Percentiles rank a stretch among this genome's conserved stretches.
Evolutionary conservation across 1,139 yeast species (phyloP).

Genomic region (Kazachstania sp.): DNA sequence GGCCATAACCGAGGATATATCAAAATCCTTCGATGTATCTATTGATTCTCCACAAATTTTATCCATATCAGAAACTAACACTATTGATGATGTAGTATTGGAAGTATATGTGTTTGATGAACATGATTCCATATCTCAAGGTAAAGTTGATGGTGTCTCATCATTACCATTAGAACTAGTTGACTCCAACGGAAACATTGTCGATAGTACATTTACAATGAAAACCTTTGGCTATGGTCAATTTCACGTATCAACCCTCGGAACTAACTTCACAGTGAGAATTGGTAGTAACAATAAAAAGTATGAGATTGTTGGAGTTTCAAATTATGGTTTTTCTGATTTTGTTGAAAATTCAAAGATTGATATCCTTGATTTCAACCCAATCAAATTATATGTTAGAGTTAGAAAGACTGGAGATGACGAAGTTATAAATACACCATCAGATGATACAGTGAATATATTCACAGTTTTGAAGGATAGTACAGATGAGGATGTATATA

Average conservation of each 20-base stretch:
- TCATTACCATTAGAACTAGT: conserved; percentile 21
- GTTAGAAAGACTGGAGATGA: conserved; percentile 6
- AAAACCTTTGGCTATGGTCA: conserved; percentile 30
- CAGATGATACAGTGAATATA: conserved; percentile 47
- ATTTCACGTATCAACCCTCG: conserved; percentile 13
- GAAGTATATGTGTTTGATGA: conserved; percentile 56
- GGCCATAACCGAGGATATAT: neutral
- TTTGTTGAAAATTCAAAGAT: conserved; percentile 13
- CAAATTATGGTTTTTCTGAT: conserved; percentile 23
- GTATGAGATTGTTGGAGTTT: conserved; percentile 18
- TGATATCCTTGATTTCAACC: conserved; percentile 12
- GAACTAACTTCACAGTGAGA: conserved; percentile 12
- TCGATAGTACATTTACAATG: conserved; percentile 18
- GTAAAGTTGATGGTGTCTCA: conserved; percentile 23
- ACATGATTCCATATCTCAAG: conserved; percentile 13
- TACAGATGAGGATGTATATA: conserved; percentile 60
- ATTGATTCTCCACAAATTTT: conserved; percentile 48
- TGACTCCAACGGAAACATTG: conserved; percentile 11
- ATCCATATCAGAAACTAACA: conserved; percentile 10
- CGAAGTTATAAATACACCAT: neutral
- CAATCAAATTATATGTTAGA: conserved; percentile 18
- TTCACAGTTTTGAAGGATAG: conserved; percentile 80
- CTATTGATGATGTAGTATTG: conserved; percentile 44
- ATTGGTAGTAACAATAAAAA: conserved; percentile 15
- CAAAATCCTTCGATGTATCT: conserved; percentile 41